Conservation (phyloP, 2,329 filamentous ascomycete species). For the Aspergillus texensis region DNA sequence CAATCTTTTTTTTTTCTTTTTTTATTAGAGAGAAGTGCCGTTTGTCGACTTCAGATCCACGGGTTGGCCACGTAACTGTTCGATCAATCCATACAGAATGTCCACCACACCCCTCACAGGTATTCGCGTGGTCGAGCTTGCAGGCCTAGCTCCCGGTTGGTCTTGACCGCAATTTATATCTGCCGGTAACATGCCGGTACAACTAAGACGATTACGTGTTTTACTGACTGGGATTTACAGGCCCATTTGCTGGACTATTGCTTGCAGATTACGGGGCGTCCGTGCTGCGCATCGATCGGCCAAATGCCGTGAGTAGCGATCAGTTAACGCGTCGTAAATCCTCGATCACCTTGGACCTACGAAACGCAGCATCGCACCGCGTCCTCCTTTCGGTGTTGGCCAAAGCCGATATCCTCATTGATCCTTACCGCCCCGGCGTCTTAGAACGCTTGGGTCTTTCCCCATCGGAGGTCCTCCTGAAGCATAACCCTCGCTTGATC, state of each 20-base stretch:
- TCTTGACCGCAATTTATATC: not conserved
- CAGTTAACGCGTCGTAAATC: conserved; percentile 78
- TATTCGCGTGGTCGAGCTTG: conserved; percentile 67
- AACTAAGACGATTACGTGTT: conserved; percentile 6
- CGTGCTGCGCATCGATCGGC: conserved; percentile 81
- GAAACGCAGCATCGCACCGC: conserved; percentile 63
- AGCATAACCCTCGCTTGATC: conserved; percentile 73
- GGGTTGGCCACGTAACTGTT: not conserved
- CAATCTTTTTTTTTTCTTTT: not conserved
- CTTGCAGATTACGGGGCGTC: conserved; percentile 87
- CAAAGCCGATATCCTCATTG: conserved; percentile 77
- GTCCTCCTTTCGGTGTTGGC: conserved; percentile 68
- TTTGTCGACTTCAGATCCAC: not conserved
- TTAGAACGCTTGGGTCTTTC: conserved; percentile 81
- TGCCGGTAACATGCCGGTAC: not conserved
- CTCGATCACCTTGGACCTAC: conserved; percentile 79
- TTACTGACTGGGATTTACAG: conserved; percentile 47
- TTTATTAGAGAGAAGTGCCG: not conserved
- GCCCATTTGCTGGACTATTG: conserved; percentile 84
- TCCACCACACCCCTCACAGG: conserved; percentile 53
- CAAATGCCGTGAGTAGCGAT: conserved; percentile 61
- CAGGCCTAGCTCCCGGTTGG: conserved; percentile 66
- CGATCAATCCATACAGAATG: conserved; percentile 19
- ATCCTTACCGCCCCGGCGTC: conserved; percentile 89
- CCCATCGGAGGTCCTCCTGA: conserved; percentile 66